phyloP scores from a whole-genome alignment of 805 yeast genomes.

The Diddensiella santjacobensis region DNA sequence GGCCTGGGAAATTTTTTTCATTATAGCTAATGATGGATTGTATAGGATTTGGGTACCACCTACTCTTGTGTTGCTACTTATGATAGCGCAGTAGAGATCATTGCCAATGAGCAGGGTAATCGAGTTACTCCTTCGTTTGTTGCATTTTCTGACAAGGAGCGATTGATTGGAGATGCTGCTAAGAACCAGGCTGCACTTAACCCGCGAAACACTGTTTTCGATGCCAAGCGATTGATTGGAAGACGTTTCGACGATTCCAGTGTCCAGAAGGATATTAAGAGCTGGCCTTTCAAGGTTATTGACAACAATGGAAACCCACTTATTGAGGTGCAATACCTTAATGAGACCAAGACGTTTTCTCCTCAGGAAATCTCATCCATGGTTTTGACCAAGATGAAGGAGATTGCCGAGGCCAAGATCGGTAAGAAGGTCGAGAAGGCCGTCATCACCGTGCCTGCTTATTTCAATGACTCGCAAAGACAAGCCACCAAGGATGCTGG shows the following conservation, averaged over 20 bases:
- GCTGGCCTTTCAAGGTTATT: conserved; percentile 85
- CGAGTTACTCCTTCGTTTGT: conserved; percentile 96
- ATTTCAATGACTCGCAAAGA: conserved; percentile 85
- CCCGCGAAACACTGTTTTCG: conserved; percentile 81
- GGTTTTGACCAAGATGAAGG: conserved; percentile 88
- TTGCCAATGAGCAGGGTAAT: conserved; percentile 98
- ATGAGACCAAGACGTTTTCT: conserved; percentile 80
- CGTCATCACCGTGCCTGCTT: conserved; percentile 83
- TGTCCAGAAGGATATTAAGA: conserved; percentile 86
- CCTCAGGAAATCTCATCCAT: conserved; percentile 95
- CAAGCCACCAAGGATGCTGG: conserved; percentile 92
- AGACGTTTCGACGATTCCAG: conserved; percentile 79
- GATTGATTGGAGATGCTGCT: conserved; percentile 95
- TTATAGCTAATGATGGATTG: background rate
- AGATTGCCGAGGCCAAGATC: conserved; percentile 75
- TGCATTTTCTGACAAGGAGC: conserved; percentile 88
- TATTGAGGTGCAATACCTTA: conserved; percentile 76
- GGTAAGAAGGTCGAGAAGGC: conserved; percentile 80
- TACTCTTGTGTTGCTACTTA: conserved; percentile 96
- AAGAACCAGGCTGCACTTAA: conserved; percentile 96
- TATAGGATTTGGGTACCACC: conserved; percentile 81
- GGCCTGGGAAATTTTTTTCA: background rate
- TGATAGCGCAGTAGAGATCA: conserved; percentile 90
- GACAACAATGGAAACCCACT: conserved; percentile 74
- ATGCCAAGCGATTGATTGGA: conserved; percentile 92